These are phyloP conservation scores for Mortierella hygrophila DNA, from an alignment of 192 early-diverging fungal genomes.

Conservation along the genomic window DNA sequence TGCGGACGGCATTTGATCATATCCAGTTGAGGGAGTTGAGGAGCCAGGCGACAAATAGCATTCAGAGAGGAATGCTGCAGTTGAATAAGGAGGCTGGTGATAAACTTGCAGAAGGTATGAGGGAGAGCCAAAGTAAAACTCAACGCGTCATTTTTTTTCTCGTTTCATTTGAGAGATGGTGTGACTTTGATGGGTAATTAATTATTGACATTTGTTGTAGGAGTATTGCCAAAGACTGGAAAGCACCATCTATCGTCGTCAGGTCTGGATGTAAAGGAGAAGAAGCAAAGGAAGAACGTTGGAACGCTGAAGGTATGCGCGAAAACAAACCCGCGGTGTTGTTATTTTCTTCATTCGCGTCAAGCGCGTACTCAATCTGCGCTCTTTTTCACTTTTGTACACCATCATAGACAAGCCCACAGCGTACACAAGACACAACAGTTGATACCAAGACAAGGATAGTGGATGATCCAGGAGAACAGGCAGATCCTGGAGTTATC, in stretches of 20 bases:
- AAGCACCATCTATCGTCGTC: not conserved
- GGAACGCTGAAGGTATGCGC: not conserved
- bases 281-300: not conserved
- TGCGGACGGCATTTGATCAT: not conserved
- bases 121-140: not conserved
- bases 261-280: not conserved
- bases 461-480: not conserved
- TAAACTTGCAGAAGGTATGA: not conserved
- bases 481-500: not conserved
- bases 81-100: slow-evolving; percentile 2
- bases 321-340: too few relatives aligned
- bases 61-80: not conserved
- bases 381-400: not conserved
- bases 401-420: not conserved
- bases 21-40: not conserved
- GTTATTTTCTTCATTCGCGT: too few relatives aligned
- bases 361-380: not conserved
- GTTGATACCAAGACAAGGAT: not conserved
- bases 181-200: not conserved
- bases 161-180: not conserved
- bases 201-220: not conserved
- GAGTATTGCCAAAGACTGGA: not conserved
- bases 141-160: not conserved
- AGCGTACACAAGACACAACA: not conserved
- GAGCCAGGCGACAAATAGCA: not conserved